A percentile compares a stretch with the other conserved stretches of the same genome.
phyloP scores from a whole-genome alignment of 2,329 filamentous ascomycete species.

The Talaromyces sp. region DNA sequence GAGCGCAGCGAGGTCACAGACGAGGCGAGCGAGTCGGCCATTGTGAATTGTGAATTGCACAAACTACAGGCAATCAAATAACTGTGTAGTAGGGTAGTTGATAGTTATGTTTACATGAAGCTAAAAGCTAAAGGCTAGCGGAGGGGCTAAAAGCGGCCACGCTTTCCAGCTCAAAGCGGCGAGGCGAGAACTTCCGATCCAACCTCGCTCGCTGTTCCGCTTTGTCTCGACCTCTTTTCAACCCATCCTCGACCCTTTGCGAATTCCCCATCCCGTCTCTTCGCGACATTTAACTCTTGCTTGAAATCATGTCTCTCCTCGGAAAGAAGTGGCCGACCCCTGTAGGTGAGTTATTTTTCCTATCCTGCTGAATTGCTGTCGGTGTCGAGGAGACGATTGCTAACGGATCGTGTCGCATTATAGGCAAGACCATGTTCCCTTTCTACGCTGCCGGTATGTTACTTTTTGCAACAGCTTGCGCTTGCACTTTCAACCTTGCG shows the following conservation, averaged over 20 bases:
- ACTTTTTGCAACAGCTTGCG: not conserved
- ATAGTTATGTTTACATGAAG: constrained; percentile 18
- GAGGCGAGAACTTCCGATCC: constrained; percentile 22
- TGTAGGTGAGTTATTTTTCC: constrained; percentile 59
- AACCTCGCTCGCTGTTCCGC: constrained; percentile 31
- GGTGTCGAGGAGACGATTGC: constrained; percentile 13
- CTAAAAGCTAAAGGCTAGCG: constrained; percentile 11
- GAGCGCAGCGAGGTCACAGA: constrained; percentile 58
- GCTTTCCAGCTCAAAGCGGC: constrained; percentile 14
- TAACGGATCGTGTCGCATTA: constrained; percentile 25
- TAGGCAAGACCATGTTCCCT: constrained; percentile 85
- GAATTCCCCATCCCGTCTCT: constrained; percentile 3
- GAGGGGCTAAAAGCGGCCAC: constrained; percentile 26
- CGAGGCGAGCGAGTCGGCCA: constrained; percentile 48
- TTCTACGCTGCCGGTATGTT: constrained; percentile 90
- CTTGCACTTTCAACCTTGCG: not conserved
- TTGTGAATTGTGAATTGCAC: constrained; percentile 13
- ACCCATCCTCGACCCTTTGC: constrained; percentile 15
- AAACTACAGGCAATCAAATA: not conserved
- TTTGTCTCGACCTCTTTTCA: constrained; percentile 25
- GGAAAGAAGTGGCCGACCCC: constrained; percentile 80
- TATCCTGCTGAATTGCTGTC: not conserved
- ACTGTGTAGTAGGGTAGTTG: no score
- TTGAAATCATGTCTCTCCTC: constrained; percentile 61
- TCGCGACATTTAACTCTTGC: not conserved